Conservation (phyloP, 2,329 filamentous ascomycete genomes). For the Mycocentrospora acerina region DNA sequence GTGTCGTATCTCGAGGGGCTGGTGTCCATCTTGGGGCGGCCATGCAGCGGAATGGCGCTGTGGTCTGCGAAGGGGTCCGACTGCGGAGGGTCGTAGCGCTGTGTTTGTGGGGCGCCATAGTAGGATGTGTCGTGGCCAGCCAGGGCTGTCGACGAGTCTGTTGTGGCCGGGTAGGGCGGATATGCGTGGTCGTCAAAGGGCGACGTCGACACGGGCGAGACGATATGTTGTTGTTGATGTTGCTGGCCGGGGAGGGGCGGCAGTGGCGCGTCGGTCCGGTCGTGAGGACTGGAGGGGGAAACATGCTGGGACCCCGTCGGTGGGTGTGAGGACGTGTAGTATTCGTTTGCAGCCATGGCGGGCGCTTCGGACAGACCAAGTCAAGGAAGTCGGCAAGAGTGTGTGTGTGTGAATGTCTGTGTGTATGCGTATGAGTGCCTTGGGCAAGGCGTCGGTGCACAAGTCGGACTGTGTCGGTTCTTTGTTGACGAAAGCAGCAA, state of each 20-base stretch:
- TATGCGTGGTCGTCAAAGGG: constrained; percentile 49
- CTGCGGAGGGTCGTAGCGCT: constrained; percentile 39
- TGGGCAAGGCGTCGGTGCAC: no score
- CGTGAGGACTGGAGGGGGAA: constrained; percentile 9
- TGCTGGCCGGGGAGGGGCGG: constrained; percentile 29
- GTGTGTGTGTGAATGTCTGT: no score
- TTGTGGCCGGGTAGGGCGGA: constrained; percentile 44
- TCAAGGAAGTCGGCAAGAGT: no score
- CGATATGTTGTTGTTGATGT: constrained; percentile 27
- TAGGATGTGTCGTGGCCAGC: constrained; percentile 60
- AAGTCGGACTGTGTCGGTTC: no score
- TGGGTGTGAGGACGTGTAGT: constrained; percentile 53
- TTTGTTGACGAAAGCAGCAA: no score
- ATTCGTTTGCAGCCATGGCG: constrained; percentile 57
- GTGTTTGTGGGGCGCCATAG: constrained; percentile 51
- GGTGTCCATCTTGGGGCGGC: constrained; percentile 41
- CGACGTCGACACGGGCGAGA: constrained; percentile 35
- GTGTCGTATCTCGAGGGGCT: constrained; percentile 41
- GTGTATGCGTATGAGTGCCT: no score
- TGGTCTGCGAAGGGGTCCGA: constrained; percentile 55
- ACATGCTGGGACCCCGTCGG: constrained; percentile 12
- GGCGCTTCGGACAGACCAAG: constrained; percentile 3
- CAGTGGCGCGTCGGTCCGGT: constrained; percentile 46
- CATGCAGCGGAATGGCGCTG: constrained; percentile 51
- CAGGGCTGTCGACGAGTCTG: constrained; percentile 50